Percentiles rank a stretch among this genome's conserved stretches.
These are phyloP conservation scores for Chalciporus piperatoides DNA, from an alignment of 1,284 basidiomycete genomes.

Conservation along the genomic window DNA sequence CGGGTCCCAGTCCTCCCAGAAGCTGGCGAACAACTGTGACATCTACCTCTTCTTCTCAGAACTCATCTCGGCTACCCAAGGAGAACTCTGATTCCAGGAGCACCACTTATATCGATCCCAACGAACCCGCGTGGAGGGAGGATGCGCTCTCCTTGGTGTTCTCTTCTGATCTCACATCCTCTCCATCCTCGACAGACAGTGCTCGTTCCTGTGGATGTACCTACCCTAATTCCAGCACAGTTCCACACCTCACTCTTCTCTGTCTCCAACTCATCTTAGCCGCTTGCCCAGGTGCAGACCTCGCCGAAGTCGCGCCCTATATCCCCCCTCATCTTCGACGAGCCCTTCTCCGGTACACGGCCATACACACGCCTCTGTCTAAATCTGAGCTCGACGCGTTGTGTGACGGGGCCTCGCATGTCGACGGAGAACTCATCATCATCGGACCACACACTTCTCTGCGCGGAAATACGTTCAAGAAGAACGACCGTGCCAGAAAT, in stretches of 20 bases:
- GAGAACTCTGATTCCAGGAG: not conserved
- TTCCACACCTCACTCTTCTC: slow-evolving; percentile 47
- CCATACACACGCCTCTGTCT: slow-evolving; percentile 52
- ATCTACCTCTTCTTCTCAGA: slow-evolving; percentile 8
- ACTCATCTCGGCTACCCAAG: not conserved
- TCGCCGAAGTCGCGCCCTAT: slow-evolving; percentile 44
- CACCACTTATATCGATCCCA: slow-evolving; percentile 22
- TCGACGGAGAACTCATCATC: slow-evolving; percentile 58
- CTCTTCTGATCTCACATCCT: slow-evolving; percentile 16
- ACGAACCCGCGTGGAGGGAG: slow-evolving; percentile 45
- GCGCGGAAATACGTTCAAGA: slow-evolving; percentile 41
- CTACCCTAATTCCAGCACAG: slow-evolving; percentile 12
- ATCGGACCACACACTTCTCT: slow-evolving; percentile 51
- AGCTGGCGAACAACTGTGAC: slow-evolving; percentile 40
- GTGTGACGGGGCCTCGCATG: slow-evolving; percentile 46
- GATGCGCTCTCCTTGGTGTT: slow-evolving; percentile 52
- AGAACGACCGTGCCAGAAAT: not conserved
- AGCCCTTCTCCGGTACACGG: slow-evolving; percentile 51
- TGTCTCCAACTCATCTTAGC: slow-evolving; percentile 39
- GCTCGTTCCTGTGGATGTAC: slow-evolving; percentile 1
- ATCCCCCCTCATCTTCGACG: slow-evolving; percentile 56
- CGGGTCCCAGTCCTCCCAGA: slow-evolving; percentile 48
- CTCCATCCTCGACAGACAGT: slow-evolving; percentile 1
- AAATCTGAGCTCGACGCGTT: slow-evolving; percentile 46
- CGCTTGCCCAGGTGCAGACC: slow-evolving; percentile 24